A percentile compares a stretch with the other conserved stretches of the same genome.
These are phyloP conservation scores for Guadua angustifolia DNA, from an alignment of 176 grass and related monocot genomes.

Conservation along the genomic window DNA sequence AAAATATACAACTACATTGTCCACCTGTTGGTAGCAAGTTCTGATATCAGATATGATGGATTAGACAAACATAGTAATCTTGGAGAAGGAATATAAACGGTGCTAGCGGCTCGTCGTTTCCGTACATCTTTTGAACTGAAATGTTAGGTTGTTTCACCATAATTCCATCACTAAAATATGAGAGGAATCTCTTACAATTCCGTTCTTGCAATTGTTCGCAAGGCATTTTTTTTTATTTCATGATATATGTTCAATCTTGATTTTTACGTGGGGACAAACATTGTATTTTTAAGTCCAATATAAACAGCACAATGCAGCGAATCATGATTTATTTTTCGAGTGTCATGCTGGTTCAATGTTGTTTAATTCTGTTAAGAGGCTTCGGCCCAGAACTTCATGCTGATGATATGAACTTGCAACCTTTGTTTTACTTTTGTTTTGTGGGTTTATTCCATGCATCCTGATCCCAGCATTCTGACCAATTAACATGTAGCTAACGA, in stretches of 20 bases:
- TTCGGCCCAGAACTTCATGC: background rate
- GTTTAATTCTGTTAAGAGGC: slow-evolving; percentile 7
- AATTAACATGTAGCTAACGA: slow-evolving; percentile 60
- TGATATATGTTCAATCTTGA: background rate
- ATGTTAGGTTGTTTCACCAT: background rate
- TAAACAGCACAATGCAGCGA: background rate
- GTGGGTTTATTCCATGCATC: slow-evolving; percentile 24
- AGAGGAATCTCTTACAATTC: background rate
- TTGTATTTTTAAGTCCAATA: background rate
- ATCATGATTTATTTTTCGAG: background rate
- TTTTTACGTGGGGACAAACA: background rate
- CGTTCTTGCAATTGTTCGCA: background rate
- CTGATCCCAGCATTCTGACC: background rate
- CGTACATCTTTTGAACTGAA: slow-evolving; percentile 7
- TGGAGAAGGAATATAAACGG: background rate
- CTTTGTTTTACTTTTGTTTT: background rate
- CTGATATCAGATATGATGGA: background rate
- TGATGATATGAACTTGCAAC: slow-evolving; percentile 13
- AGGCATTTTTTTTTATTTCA: background rate
- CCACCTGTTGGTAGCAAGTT: background rate
- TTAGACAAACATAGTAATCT: background rate
- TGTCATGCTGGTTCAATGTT: background rate
- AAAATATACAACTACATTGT: background rate
- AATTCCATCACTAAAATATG: background rate
- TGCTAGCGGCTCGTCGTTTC: background rate